These are phyloP conservation scores for Cymbidium sinense DNA, from an alignment of 106 monocot species.

Conservation along the genomic window DNA sequence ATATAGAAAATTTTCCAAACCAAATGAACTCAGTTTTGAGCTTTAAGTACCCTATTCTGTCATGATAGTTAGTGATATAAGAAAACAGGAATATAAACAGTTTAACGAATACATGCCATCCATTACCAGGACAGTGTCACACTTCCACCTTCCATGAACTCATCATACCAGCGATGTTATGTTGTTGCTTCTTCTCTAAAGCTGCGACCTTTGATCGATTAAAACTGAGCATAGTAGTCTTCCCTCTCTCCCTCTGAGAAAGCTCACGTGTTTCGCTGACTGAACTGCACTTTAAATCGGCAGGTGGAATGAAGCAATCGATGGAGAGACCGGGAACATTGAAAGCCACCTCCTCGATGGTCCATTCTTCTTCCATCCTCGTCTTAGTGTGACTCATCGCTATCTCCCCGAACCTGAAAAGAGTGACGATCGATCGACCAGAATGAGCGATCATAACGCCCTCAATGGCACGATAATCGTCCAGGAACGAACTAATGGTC, in stretches of 20 bases:
- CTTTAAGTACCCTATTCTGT: neutral
- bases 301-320: constrained; percentile 96
- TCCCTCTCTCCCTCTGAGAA: constrained; percentile 38
- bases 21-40: neutral
- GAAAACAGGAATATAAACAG: constrained; percentile 5
- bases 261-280: constrained; percentile 52
- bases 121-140: constrained; percentile 6
- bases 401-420: constrained; percentile 88
- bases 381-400: constrained; percentile 97
- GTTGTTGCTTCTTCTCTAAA: constrained; percentile 26
- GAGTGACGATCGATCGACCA: constrained; percentile 78
- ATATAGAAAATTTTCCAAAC: neutral
- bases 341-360: constrained; percentile 94
- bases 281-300: constrained; percentile 57
- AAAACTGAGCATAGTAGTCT: constrained; percentile 7
- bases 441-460: constrained; percentile 89
- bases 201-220: constrained; percentile 65
- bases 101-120: neutral
- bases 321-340: constrained; percentile 83
- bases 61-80: neutral
- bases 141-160: constrained; percentile 49
- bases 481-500: constrained; percentile 76
- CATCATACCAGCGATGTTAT: constrained; percentile 2
- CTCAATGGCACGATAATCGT: constrained; percentile 82
- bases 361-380: constrained; percentile 99